These are phyloP conservation scores for Cornus kousa DNA, from an alignment of 148 eudicot species.

Conservation along the genomic window DNA sequence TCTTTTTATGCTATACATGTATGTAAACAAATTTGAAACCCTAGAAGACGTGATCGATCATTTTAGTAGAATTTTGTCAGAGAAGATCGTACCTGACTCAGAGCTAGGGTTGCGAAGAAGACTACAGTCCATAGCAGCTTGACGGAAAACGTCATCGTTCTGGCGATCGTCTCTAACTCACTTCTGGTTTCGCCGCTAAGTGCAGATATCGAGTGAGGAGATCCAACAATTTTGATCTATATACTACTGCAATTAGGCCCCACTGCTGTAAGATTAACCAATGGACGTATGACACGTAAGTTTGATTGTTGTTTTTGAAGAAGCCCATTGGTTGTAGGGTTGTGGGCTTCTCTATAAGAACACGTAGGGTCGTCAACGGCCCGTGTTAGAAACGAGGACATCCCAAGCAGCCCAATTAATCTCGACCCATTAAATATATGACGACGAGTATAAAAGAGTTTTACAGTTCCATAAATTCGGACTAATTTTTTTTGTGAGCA, in stretches of 20 bases:
- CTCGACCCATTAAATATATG: neutral
- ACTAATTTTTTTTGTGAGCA: too few species aligned
- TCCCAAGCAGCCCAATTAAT: neutral
- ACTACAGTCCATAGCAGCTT: conserved; percentile 34
- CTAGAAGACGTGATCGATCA: neutral
- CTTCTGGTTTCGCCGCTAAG: conserved; percentile 13
- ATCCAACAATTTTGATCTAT: too few species aligned
- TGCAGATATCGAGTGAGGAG: neutral
- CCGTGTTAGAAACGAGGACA: neutral
- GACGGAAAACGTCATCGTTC: conserved; percentile 27
- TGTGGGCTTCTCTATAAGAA: neutral
- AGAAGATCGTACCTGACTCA: conserved; percentile 43
- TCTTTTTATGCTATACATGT: neutral
- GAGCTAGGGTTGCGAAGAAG: conserved; percentile 50
- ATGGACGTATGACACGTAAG: conserved; percentile 6
- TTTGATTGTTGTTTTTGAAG: neutral
- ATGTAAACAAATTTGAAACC: neutral
- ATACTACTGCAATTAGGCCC: too few species aligned
- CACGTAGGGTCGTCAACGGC: neutral
- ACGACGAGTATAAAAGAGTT: too few species aligned
- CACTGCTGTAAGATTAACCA: neutral
- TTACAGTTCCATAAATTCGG: too few species aligned
- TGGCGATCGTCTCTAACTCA: conserved; percentile 30
- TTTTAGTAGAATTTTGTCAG: too few species aligned
- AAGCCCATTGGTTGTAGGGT: conserved; percentile 9